Percentiles rank a stretch among this genome's conserved stretches.
Conservation (phyloP, 2,329 filamentous ascomycete genomes). For the Aspergillus novofumigatus region DNA sequence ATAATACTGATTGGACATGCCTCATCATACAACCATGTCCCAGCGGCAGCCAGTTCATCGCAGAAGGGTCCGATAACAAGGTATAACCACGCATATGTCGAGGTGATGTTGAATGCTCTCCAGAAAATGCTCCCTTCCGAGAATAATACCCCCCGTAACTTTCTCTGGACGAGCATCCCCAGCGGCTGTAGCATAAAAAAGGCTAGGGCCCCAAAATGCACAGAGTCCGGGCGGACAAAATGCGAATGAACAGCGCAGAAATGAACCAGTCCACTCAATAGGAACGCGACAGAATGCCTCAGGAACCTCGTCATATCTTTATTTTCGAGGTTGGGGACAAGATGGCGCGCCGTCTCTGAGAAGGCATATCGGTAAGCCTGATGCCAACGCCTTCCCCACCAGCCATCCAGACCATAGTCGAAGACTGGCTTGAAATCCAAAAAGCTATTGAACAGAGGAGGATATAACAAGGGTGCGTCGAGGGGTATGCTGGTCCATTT, state of each 20-base stretch:
- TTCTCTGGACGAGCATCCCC: background rate
- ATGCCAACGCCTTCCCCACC: background rate
- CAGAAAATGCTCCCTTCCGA: background rate
- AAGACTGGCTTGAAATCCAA: background rate
- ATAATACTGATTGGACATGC: background rate
- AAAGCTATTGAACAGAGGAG: background rate
- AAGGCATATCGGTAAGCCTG: background rate
- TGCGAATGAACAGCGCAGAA: background rate
- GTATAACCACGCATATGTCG: background rate
- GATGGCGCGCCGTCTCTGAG: background rate
- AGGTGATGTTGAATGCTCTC: background rate
- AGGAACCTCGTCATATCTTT: background rate
- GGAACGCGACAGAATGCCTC: background rate
- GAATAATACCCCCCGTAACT: background rate
- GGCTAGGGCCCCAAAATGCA: background rate
- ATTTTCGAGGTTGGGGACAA: background rate
- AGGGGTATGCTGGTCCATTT: background rate
- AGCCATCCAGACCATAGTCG: background rate
- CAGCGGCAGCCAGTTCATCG: background rate
- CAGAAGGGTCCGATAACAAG: background rate
- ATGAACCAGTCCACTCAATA: background rate
- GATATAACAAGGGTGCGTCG: background rate
- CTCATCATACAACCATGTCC: background rate
- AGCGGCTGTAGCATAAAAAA: background rate
- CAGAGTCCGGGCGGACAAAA: background rate